Conservation (phyloP, 1,284 basidiomycete genomes). For the Laetiporus sulphureus region DNA sequence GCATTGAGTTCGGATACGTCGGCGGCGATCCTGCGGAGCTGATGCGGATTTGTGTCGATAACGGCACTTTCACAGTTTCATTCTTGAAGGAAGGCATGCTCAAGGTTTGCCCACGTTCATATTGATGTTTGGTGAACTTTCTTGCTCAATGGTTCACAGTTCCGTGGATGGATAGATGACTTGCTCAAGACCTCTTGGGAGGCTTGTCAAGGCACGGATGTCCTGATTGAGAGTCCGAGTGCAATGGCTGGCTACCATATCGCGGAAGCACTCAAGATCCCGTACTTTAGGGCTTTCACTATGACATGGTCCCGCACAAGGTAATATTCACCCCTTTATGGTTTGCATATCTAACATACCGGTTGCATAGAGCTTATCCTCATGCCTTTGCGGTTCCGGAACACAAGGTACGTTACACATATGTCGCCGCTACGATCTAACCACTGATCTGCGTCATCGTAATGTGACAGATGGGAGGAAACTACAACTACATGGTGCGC, state of each 20-base stretch:
- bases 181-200: conserved; percentile 91
- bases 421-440: neutral
- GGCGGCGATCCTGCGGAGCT: conserved; percentile 97
- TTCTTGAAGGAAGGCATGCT: conserved; percentile 88
- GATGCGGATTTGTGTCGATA: conserved; percentile 92
- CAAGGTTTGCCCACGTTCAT: conserved; percentile 49
- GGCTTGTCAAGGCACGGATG: conserved; percentile 91
- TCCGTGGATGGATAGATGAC: conserved; percentile 96
- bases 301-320: conserved; percentile 81
- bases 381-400: conserved; percentile 98
- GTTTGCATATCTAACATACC: conserved; percentile 4
- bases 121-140: neutral
- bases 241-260: conserved; percentile 99
- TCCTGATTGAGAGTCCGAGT: conserved; percentile 91
- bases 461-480: conserved; percentile 74
- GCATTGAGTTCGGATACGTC: conserved; percentile 89
- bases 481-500: conserved; percentile 94
- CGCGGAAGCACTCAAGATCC: conserved; percentile 88
- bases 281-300: conserved; percentile 90
- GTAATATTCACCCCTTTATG: no score
- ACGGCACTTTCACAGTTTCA: conserved; percentile 92
- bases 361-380: conserved; percentile 75
- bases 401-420: conserved; percentile 47
- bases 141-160: conserved; percentile 37
- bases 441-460: conserved; percentile 9